Evolutionary conservation across 2,329 filamentous ascomycete species (phyloP).

Genomic region (Cladophialophora chaetospira): DNA sequence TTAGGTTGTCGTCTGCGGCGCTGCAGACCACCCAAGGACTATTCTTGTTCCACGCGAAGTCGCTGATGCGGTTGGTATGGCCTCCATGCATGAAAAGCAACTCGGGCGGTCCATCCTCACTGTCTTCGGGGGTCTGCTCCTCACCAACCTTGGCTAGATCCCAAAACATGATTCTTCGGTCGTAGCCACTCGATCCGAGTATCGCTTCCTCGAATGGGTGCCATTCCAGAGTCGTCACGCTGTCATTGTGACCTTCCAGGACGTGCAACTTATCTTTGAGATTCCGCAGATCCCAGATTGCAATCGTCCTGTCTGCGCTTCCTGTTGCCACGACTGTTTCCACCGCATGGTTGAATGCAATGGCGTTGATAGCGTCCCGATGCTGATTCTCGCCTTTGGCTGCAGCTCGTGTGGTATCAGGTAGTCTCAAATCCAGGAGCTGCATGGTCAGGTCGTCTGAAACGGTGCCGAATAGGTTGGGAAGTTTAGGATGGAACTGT

Average conservation of each 20-base stretch:
- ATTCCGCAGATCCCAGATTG: slow-evolving; percentile 92
- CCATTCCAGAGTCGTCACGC: slow-evolving; percentile 91
- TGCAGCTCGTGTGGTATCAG: slow-evolving; percentile 66
- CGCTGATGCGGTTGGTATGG: slow-evolving; percentile 93
- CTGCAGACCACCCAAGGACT: slow-evolving; percentile 96
- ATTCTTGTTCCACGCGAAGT: slow-evolving; percentile 97
- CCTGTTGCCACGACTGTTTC: slow-evolving; percentile 90
- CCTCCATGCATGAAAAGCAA: slow-evolving; percentile 99
- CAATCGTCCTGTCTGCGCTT: slow-evolving; percentile 92
- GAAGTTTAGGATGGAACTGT: slow-evolving; percentile 86
- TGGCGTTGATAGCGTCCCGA: slow-evolving; percentile 89
- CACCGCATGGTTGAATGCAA: slow-evolving; percentile 90
- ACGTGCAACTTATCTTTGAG: slow-evolving; percentile 87
- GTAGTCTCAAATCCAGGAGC: slow-evolving; percentile 80
- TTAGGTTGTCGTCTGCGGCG: slow-evolving; percentile 92
- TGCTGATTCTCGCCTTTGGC: slow-evolving; percentile 71
- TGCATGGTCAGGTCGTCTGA: slow-evolving; percentile 94
- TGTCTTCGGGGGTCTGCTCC: slow-evolving; percentile 92
- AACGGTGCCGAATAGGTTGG: slow-evolving; percentile 83
- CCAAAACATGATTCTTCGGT: slow-evolving; percentile 94
- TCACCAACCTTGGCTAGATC: slow-evolving; percentile 89
- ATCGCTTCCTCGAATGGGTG: slow-evolving; percentile 88
- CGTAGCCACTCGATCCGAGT: slow-evolving; percentile 87
- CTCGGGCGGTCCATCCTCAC: slow-evolving; percentile 91
- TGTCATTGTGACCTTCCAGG: slow-evolving; percentile 82